Conservation (phyloP, 164 flowering plant genomes). For the Magnolia sinica region DNA sequence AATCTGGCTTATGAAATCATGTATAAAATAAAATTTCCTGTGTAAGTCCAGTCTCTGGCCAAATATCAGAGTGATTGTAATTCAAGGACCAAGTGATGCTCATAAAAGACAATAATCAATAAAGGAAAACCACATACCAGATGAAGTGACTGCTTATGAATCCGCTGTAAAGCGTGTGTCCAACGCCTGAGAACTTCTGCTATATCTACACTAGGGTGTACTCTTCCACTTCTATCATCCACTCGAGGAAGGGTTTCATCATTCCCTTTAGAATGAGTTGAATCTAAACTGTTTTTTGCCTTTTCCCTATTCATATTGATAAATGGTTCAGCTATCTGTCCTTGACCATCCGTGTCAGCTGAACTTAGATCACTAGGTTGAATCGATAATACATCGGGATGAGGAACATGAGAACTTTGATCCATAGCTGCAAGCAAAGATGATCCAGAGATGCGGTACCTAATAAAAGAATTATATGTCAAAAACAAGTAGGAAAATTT, state of each 20-base stretch:
- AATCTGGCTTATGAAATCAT: neutral
- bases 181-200: conserved; percentile 95
- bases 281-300: conserved; percentile 32
- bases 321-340: conserved; percentile 47
- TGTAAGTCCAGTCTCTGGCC: neutral
- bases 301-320: conserved; percentile 35
- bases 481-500: conserved; percentile 1
- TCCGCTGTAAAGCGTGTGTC: conserved; percentile 96
- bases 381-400: conserved; percentile 41
- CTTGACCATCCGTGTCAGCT: conserved; percentile 44
- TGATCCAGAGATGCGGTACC: conserved; percentile 99
- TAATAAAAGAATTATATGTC: conserved; percentile 19
- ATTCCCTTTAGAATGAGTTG: conserved; percentile 36
- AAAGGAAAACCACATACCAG: conserved; percentile 24
- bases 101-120: neutral
- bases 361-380: conserved; percentile 40
- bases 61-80: neutral
- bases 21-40: neutral
- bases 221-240: conserved; percentile 86
- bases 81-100: neutral
- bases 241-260: conserved; percentile 50
- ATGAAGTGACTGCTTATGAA: conserved; percentile 87
- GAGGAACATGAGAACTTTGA: conserved; percentile 80
- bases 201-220: conserved; percentile 73
- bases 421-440: conserved; percentile 98